phyloP scores from a whole-genome alignment of 2,329 filamentous ascomycete genomes.

The Thielaviopsis euricoi region DNA sequence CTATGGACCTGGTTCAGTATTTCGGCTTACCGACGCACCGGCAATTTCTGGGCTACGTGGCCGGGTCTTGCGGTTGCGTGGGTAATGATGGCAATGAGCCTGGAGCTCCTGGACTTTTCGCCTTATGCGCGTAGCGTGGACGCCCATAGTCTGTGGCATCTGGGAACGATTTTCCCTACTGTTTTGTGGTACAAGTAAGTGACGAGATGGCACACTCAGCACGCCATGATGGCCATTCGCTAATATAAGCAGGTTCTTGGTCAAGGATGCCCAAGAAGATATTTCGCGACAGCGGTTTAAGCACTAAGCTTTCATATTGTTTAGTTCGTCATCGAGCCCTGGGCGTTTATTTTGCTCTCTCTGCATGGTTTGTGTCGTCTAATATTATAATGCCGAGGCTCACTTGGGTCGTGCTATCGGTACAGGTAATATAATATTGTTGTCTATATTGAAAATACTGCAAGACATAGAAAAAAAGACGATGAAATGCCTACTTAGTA shows the following conservation, averaged over 20 bases:
- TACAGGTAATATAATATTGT: neutral
- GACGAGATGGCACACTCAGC: neutral
- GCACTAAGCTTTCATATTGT: slow-evolving; percentile 5
- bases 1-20: slow-evolving; percentile 80
- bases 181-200: slow-evolving; percentile 91
- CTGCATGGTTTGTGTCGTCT: neutral
- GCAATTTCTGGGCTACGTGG: slow-evolving; percentile 69
- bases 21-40: slow-evolving; percentile 52
- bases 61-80: slow-evolving; percentile 82
- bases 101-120: slow-evolving; percentile 89
- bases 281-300: slow-evolving; percentile 34
- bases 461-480: neutral
- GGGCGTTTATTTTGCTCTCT: neutral
- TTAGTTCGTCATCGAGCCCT: neutral
- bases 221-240: neutral
- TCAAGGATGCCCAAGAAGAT: slow-evolving; percentile 74
- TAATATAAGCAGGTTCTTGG: slow-evolving; percentile 48
- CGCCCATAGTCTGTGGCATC: slow-evolving; percentile 90
- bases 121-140: slow-evolving; percentile 70
- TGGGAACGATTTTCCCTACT: slow-evolving; percentile 77
- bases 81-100: slow-evolving; percentile 84
- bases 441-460: neutral
- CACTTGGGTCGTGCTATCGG: neutral
- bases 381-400: neutral
- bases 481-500: neutral